These are phyloP conservation scores for Miscanthus sacchariflorus DNA, from an alignment of 202 grass and related monocot genomes.

Conservation along the genomic window DNA sequence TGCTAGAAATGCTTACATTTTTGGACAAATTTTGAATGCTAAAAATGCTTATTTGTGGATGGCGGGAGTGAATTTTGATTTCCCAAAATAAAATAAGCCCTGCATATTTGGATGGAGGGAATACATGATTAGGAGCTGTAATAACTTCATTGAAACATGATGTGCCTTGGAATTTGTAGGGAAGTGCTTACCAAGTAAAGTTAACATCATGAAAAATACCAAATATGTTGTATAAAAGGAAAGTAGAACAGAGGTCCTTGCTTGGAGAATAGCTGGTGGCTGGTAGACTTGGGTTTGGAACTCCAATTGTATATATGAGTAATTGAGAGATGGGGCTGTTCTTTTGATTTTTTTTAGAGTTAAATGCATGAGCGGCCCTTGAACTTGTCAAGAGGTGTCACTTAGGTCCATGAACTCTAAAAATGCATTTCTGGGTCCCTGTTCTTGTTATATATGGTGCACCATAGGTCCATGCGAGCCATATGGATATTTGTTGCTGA, in stretches of 20 bases:
- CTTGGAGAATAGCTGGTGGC: neutral
- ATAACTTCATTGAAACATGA: neutral
- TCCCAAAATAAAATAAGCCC: no score
- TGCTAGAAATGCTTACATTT: no score
- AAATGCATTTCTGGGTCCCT: no score
- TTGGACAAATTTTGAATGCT: no score
- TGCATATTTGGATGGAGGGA: neutral
- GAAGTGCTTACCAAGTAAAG: neutral
- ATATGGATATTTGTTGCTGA: no score
- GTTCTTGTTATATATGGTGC: no score
- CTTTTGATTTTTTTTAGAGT: neutral
- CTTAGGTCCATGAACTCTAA: no score
- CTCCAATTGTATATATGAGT: neutral
- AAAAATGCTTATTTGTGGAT: no score
- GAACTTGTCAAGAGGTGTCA: no score
- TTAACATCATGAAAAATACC: neutral
- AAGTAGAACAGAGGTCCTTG: neutral
- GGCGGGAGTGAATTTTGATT: no score
- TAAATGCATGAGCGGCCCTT: no score
- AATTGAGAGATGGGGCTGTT: neutral
- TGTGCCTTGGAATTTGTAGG: neutral
- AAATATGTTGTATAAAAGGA: neutral
- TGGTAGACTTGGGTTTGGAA: neutral
- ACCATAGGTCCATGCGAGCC: no score
- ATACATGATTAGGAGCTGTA: neutral